These are phyloP conservation scores for Botrytis elliptica DNA, from an alignment of 2,329 filamentous ascomycete genomes.

Conservation along the genomic window DNA sequence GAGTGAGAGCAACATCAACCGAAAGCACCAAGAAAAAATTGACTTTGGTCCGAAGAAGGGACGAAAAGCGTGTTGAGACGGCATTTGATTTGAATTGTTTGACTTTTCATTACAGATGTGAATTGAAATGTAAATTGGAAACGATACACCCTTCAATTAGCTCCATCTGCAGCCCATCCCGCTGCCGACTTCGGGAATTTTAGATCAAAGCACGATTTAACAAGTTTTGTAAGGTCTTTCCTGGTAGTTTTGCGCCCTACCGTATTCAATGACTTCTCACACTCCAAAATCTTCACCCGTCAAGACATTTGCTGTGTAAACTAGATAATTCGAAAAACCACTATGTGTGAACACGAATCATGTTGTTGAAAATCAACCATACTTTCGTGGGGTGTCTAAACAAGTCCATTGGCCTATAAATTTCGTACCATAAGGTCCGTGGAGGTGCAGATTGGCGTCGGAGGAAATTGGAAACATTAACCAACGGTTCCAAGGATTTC, in stretches of 20 bases:
- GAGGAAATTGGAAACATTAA: background rate
- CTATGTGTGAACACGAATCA: background rate
- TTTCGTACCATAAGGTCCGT: background rate
- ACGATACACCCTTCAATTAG: slow-evolving; percentile 1
- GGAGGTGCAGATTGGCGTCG: background rate
- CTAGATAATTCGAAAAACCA: background rate
- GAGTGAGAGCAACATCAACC: background rate
- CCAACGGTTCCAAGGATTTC: slow-evolving; percentile 4
- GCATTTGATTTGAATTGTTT: background rate
- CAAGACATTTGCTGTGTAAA: background rate
- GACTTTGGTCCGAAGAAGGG: background rate
- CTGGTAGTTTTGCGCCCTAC: background rate
- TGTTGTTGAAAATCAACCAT: background rate
- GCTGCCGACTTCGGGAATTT: slow-evolving; percentile 11
- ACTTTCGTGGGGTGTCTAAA: background rate
- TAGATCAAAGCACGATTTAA: background rate
- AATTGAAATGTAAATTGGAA: background rate
- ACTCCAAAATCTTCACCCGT: background rate
- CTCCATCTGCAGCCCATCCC: slow-evolving; percentile 12
- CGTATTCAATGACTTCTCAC: background rate
- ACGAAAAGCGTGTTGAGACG: background rate
- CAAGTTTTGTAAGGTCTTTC: background rate
- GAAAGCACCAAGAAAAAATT: background rate
- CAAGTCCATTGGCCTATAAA: background rate
- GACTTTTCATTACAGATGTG: background rate